Evolutionary conservation across 2,329 filamentous ascomycete species (phyloP).

Genomic region (Penicillium olsonii): DNA sequence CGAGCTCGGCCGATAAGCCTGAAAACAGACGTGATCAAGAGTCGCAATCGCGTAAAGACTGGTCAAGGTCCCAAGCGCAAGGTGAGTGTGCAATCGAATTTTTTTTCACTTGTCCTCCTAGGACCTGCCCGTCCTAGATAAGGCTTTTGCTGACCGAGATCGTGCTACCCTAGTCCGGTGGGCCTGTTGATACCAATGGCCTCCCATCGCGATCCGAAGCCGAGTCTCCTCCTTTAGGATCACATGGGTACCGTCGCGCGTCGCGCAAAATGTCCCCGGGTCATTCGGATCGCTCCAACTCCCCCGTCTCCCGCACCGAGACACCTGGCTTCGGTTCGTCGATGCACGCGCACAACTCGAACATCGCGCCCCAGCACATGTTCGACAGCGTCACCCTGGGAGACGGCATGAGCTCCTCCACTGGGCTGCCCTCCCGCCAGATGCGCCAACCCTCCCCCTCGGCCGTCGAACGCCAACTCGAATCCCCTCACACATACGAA

Average conservation of each 20-base stretch:
- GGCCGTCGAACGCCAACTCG: conserved; percentile 63
- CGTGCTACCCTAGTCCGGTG: conserved; percentile 41
- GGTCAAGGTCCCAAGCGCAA: conserved; percentile 80
- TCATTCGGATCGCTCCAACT: conserved; percentile 72
- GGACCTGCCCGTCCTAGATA: conserved; percentile 18
- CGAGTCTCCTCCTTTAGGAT: conserved; percentile 57
- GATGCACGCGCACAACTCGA: conserved; percentile 59
- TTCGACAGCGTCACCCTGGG: conserved; percentile 73
- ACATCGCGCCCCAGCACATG: conserved; percentile 72
- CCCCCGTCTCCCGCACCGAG: conserved; percentile 75
- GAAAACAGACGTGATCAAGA: conserved; percentile 99
- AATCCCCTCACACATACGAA: conserved; percentile 76
- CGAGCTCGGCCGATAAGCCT: conserved; percentile 90
- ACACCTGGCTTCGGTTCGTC: conserved; percentile 65
- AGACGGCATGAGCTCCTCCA: conserved; percentile 64
- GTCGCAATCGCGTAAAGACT: conserved; percentile 95
- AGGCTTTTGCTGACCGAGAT: conserved; percentile 27
- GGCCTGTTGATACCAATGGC: conserved; percentile 56
- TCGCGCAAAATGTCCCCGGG: conserved; percentile 74
- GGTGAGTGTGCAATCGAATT: conserved; percentile 53
- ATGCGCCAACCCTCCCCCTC: conserved; percentile 62
- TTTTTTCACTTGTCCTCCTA: conserved; percentile 19
- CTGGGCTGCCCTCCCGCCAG: conserved; percentile 53
- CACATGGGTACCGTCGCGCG: conserved; percentile 62
- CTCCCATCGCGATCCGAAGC: conserved; percentile 60